Evolutionary conservation across 2,329 filamentous ascomycete genomes (phyloP).

Genomic region (Blastomyces gilchristii): DNA sequence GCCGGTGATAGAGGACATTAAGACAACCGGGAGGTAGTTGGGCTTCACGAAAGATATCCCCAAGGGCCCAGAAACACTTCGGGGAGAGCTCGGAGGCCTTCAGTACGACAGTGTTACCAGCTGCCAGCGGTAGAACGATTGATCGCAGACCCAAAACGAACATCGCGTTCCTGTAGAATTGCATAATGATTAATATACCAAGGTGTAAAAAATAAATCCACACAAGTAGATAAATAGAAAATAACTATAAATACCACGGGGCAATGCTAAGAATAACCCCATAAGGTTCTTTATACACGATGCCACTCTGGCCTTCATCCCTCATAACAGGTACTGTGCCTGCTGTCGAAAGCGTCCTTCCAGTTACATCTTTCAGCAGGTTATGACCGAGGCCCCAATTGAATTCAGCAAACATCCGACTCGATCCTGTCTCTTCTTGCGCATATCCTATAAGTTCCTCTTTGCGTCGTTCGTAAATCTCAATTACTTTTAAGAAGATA

Average conservation of each 20-base stretch:
- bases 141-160: constrained; percentile 41
- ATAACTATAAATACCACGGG: constrained; percentile 54
- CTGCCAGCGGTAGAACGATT: constrained; percentile 53
- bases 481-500: constrained; percentile 49
- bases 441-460: constrained; percentile 54
- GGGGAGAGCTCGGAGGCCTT: constrained; percentile 63
- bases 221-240: neutral
- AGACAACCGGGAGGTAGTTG: constrained; percentile 66
- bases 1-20: constrained; percentile 56
- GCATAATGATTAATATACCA: neutral
- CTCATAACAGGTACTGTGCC: constrained; percentile 41
- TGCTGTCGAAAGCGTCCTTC: constrained; percentile 38
- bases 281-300: constrained; percentile 65
- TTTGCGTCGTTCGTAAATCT: constrained; percentile 49
- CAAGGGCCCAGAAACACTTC: constrained; percentile 52
- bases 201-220: neutral
- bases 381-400: constrained; percentile 26
- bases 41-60: constrained; percentile 57
- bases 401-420: constrained; percentile 27
- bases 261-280: constrained; percentile 71
- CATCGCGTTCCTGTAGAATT: constrained; percentile 42
- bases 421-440: constrained; percentile 47
- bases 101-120: constrained; percentile 65
- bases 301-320: constrained; percentile 45
- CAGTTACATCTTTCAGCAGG: constrained; percentile 43